Conservation (phyloP, 495 filamentous ascomycete species). For the Podospora anserina region DNA sequence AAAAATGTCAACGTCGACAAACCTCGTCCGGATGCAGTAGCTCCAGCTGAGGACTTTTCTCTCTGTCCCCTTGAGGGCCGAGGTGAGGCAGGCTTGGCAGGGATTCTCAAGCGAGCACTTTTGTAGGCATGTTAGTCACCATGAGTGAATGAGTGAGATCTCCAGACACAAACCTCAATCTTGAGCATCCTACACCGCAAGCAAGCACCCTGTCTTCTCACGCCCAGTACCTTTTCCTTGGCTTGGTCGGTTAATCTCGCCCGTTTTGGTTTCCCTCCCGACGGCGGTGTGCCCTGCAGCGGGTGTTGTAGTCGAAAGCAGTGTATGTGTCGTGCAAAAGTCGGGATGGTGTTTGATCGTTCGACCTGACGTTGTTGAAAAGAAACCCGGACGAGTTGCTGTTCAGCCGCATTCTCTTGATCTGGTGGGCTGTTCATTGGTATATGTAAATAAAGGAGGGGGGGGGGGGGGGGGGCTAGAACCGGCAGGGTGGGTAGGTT, state of each 20-base stretch:
- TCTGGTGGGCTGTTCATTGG: not conserved
- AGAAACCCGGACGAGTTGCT: not conserved
- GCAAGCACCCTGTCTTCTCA: conserved; percentile 68
- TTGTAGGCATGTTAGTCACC: not conserved
- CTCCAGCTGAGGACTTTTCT: conserved; percentile 29
- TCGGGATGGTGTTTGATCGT: not conserved
- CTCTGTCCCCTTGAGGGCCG: conserved; percentile 25
- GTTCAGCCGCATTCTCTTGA: not conserved
- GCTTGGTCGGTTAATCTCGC: conserved; percentile 57
- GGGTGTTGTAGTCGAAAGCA: conserved; percentile 19
- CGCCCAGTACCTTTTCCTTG: conserved; percentile 62
- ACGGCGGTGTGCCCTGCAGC: not conserved
- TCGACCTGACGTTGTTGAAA: not conserved
- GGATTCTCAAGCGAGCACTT: conserved; percentile 31
- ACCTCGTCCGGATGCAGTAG: conserved; percentile 29
- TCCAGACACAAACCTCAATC: conserved; percentile 35
- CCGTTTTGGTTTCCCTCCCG: conserved; percentile 26
- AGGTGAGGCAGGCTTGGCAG: conserved; percentile 27
- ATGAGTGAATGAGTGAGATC: not conserved
- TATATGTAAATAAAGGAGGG: not conserved
- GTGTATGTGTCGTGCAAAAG: conserved; percentile 21
- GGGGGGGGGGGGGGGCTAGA: not conserved
- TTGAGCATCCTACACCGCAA: conserved; percentile 71
- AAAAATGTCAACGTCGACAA: conserved; percentile 34
- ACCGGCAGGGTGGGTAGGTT: not conserved